Evolutionary conservation across 345 rosid genomes (phyloP), one percentile per base, ranked within the genome.

Genomic region (Aethionema arabicum): DNA sequence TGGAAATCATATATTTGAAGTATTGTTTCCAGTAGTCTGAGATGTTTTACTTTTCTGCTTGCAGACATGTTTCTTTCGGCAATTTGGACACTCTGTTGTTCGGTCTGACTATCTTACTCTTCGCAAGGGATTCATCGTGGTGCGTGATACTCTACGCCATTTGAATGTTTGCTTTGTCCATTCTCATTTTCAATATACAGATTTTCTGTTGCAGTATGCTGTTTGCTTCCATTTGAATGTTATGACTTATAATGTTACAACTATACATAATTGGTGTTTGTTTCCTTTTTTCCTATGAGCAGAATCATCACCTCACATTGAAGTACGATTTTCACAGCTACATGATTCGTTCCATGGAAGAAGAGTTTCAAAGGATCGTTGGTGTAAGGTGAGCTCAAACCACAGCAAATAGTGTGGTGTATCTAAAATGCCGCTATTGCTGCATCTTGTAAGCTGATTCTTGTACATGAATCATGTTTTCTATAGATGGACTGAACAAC

Each of bases 281-380:
- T 29, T 40, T 30, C 5, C 15, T 31, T 53, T 51, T 58, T 54
- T 51, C 52, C 37, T 29, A 21, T 77, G 73, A 52, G 74, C 88
- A 93, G 99, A 93, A 90, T 71, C 99, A 93, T 83, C 71, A 85
- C 72, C 88, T 93, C 63, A 32, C 78, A 3, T 59, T 52, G 31
- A 80, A 75, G 71, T 90, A 90, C 57, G 97, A 93, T 79, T 93
- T 93, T 72, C 97, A 90, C 62, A 80, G 95, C 79, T 93, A 93
- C 57, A 90, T 93, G 99, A 76, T 90, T 61, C 96, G 99, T 47
- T 85, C 99, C 42, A 93, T 87, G 99, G 99, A 93, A 73, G 99
- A 93, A 78, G 97, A 93, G 73, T 90, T 93, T 75, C 95, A 84
- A 55, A 82, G 72, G 64, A 93, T 90, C 41, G 99, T 93, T 66